Evolutionary conservation across 352 stramenopile genomes (phyloP).

Genomic region (Lagenidium giganteum): DNA sequence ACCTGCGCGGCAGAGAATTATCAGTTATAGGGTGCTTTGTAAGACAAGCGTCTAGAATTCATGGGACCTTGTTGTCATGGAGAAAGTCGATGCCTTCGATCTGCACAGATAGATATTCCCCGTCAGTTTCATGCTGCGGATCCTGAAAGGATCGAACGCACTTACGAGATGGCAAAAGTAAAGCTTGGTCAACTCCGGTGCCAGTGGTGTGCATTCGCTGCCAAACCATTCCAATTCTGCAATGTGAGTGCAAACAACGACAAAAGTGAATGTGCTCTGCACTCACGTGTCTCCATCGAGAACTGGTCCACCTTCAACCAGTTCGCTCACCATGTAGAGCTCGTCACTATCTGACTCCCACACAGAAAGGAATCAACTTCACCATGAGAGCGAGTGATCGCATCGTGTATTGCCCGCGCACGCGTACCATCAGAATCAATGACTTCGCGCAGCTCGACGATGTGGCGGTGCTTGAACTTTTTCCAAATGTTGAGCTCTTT

Average conservation of each 20-base stretch:
- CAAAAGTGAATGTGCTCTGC: background rate
- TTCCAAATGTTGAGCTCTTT: slow-evolving; percentile 97
- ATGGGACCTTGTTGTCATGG: slow-evolving; percentile 67
- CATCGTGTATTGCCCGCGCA: background rate
- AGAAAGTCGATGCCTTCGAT: slow-evolving; percentile 82
- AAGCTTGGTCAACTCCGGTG: slow-evolving; percentile 45
- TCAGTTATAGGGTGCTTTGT: background rate
- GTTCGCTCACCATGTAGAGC: slow-evolving; percentile 82
- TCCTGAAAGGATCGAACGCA: too few species aligned
- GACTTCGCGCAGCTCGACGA: slow-evolving; percentile 93
- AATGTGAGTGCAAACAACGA: background rate
- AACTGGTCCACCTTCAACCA: slow-evolving; percentile 66
- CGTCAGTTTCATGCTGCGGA: too few species aligned
- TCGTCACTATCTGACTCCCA: slow-evolving; percentile 49
- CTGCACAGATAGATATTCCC: slow-evolving; percentile 21
- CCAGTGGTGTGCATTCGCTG: slow-evolving; percentile 66
- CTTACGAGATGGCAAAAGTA: slow-evolving; percentile 78
- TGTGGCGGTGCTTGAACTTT: slow-evolving; percentile 93
- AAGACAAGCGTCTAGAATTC: background rate
- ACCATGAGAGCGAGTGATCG: background rate
- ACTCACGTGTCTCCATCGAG: slow-evolving; percentile 61
- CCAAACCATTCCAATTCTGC: too few species aligned
- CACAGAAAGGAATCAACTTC: background rate
- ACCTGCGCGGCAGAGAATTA: slow-evolving; percentile 25
- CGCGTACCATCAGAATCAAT: slow-evolving; percentile 88